phyloP scores from a whole-genome alignment of 768 basidiomycete species.

The Kwoniella pini region DNA sequence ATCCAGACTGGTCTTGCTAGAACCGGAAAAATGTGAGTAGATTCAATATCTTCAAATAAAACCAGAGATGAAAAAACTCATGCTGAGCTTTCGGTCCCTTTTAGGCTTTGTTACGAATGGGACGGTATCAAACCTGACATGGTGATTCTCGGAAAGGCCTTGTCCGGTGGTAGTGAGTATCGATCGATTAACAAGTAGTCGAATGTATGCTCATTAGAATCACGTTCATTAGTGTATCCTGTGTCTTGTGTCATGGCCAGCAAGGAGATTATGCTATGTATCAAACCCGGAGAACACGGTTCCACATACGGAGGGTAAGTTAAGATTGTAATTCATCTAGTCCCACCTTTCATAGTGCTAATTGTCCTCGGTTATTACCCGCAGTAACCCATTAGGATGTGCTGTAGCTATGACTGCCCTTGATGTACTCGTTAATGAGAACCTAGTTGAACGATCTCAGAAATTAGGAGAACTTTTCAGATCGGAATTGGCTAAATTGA shows the following conservation, averaged over 20 bases:
- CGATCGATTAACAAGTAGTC: not conserved
- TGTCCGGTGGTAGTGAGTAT: constrained; percentile 83
- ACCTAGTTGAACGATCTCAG: constrained; percentile 76
- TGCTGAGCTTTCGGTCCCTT: not conserved
- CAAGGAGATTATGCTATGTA: constrained; percentile 89
- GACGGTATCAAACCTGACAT: constrained; percentile 88
- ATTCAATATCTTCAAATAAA: not conserved
- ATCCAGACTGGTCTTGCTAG: constrained; percentile 96
- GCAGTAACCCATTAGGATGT: constrained; percentile 87
- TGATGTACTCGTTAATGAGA: constrained; percentile 84
- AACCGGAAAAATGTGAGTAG: constrained; percentile 76
- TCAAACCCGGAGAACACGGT: constrained; percentile 92
- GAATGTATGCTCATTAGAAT: too few relatives aligned
- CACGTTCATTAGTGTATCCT: constrained; percentile 70
- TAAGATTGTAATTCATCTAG: not conserved
- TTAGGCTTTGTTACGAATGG: constrained; percentile 74
- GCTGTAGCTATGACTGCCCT: constrained; percentile 94
- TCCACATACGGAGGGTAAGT: constrained; percentile 91
- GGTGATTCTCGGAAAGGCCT: constrained; percentile 89
- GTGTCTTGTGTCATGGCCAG: constrained; percentile 93
- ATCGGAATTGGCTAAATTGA: constrained; percentile 54
- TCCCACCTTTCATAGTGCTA: not conserved
- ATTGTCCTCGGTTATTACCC: constrained; percentile 5
- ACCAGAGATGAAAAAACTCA: not conserved
- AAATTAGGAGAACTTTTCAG: constrained; percentile 81